phyloP scores from a whole-genome alignment of 352 stramenopile genomes.

The Blastocystis hominis region DNA sequence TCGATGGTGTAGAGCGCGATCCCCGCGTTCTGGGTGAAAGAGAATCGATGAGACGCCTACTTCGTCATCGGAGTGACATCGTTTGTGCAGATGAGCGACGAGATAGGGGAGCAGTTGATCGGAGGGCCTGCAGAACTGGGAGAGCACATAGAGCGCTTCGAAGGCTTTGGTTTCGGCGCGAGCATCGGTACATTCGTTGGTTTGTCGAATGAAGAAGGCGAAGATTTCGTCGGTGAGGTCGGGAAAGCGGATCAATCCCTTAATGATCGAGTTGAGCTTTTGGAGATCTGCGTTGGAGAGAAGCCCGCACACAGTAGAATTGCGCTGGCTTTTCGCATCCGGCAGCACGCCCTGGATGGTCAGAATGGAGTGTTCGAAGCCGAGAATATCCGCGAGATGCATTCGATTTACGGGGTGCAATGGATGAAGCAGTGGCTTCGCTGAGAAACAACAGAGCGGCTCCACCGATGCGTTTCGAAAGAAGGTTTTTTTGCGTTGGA shows the following conservation, averaged over 20 bases:
- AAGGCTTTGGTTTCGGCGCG: background rate
- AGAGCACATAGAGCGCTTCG: background rate
- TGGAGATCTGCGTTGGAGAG: background rate
- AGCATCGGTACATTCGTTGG: background rate
- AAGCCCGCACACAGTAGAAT: background rate
- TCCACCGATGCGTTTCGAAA: background rate
- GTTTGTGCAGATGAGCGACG: background rate
- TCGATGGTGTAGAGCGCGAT: background rate
- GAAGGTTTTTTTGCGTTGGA: slow-evolving; percentile 17
- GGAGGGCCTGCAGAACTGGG: background rate
- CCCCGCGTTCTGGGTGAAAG: background rate
- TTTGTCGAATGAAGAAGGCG: background rate
- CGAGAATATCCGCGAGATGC: background rate
- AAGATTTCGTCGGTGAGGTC: slow-evolving; percentile 1
- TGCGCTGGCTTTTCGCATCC: background rate
- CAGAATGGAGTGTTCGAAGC: slow-evolving; percentile 20
- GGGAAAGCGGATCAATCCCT: background rate
- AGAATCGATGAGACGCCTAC: background rate
- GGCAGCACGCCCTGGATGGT: background rate
- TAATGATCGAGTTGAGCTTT: background rate
- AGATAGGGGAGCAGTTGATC: slow-evolving; percentile 28
- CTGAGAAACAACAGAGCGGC: background rate
- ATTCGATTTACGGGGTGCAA: slow-evolving; percentile 2
- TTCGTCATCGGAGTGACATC: background rate
- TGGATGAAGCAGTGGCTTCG: background rate